These are phyloP conservation scores for Exophiala lecanii-corni DNA, from an alignment of 2,329 filamentous ascomycete genomes.

Conservation along the genomic window DNA sequence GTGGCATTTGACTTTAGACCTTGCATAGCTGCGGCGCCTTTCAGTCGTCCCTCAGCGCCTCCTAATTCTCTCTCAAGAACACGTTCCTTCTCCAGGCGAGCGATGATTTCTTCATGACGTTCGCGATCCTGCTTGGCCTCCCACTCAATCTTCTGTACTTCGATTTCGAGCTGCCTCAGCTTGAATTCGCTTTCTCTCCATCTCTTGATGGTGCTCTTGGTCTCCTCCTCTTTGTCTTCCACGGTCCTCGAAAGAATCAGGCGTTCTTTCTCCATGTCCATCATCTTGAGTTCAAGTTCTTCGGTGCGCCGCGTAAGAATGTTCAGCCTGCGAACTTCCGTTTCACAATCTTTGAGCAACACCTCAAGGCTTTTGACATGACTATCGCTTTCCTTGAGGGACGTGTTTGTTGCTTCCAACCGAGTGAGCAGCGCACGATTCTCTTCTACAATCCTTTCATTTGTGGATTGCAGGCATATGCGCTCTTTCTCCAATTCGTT, in stretches of 20 bases:
- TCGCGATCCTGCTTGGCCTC: constrained; percentile 77
- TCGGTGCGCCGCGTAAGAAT: constrained; percentile 68
- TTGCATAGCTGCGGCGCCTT: constrained; percentile 64
- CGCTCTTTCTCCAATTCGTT: constrained; percentile 72
- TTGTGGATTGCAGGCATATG: constrained; percentile 66
- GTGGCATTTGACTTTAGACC: constrained; percentile 40
- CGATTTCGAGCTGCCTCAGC: constrained; percentile 73
- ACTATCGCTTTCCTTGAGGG: constrained; percentile 73
- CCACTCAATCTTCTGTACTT: constrained; percentile 81
- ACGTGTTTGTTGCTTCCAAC: constrained; percentile 75
- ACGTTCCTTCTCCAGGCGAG: constrained; percentile 77
- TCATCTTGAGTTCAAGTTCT: constrained; percentile 74
- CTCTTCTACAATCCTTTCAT: constrained; percentile 73
- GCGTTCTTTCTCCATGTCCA: constrained; percentile 76
- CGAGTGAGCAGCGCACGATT: constrained; percentile 78
- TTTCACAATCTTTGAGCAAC: constrained; percentile 70
- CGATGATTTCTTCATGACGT: constrained; percentile 73
- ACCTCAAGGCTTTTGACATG: constrained; percentile 73
- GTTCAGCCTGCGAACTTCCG: constrained; percentile 70
- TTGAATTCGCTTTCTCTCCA: constrained; percentile 83
- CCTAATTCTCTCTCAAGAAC: constrained; percentile 77
- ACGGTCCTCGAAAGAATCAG: constrained; percentile 65
- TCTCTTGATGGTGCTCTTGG: constrained; percentile 70
- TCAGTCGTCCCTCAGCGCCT: constrained; percentile 72
- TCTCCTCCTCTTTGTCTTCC: constrained; percentile 64